These are phyloP conservation scores for Scleroderma citrinum DNA, from an alignment of 768 basidiomycete genomes.

Conservation along the genomic window DNA sequence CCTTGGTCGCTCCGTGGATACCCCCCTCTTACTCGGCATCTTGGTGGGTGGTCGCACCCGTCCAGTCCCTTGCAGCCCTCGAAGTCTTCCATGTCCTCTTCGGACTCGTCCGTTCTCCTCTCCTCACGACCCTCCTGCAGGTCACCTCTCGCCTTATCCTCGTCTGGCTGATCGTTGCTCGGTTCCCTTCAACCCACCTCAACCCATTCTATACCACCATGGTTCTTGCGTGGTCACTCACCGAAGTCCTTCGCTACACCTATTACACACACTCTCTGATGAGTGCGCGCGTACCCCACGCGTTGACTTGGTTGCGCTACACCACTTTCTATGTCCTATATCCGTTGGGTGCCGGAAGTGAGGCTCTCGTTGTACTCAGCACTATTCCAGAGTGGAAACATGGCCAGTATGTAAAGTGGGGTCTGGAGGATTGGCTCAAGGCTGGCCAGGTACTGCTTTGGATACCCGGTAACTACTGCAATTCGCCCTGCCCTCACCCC, in stretches of 20 bases:
- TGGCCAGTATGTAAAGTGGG: conserved; percentile 43
- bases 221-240: conserved; percentile 88
- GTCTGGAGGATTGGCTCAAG: conserved; percentile 49
- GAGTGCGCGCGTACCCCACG: conserved; percentile 44
- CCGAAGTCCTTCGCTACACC: conserved; percentile 87
- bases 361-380: conserved; percentile 77
- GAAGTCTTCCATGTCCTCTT: conserved; percentile 79
- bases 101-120: conserved; percentile 73
- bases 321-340: conserved; percentile 93
- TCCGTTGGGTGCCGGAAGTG: conserved; percentile 85
- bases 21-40: conserved; percentile 48
- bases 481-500: not conserved
- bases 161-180: conserved; percentile 69
- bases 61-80: conserved; percentile 79
- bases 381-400: conserved; percentile 55
- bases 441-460: conserved; percentile 66
- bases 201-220: conserved; percentile 85
- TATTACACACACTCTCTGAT: conserved; percentile 75
- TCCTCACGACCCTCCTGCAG: conserved; percentile 71
- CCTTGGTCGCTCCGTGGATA: conserved; percentile 29
- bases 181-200: conserved; percentile 42
- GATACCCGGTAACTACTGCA: conserved; percentile 70
- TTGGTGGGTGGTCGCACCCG: conserved; percentile 55
- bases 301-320: conserved; percentile 77
- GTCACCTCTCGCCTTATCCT: conserved; percentile 77